Percentiles rank a stretch among this genome's conserved stretches.
These are phyloP conservation scores for Saccharomycopsis fodiens DNA, from an alignment of 805 yeast species.

Conservation along the genomic window DNA sequence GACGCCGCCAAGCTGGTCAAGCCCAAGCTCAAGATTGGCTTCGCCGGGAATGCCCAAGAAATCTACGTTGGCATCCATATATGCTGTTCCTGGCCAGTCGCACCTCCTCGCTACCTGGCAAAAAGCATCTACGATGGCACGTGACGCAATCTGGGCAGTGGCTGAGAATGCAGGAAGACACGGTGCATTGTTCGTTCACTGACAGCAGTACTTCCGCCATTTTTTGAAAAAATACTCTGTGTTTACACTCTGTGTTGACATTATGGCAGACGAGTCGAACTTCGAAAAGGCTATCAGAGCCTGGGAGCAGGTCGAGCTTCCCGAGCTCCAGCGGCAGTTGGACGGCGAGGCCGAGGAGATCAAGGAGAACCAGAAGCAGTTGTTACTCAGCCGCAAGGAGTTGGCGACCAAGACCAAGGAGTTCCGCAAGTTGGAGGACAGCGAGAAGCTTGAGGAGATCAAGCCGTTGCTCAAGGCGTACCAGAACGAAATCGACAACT, in stretches of 20 bases:
- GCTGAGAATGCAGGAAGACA: too few relatives aligned
- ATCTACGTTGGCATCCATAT: conserved; percentile 8
- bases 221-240: too few relatives aligned
- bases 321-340: conserved; percentile 59
- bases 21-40: conserved; percentile 12
- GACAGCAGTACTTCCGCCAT: too few relatives aligned
- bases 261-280: too few relatives aligned
- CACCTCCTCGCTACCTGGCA: background rate
- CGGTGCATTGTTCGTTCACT: too few relatives aligned
- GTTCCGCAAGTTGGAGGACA: conserved; percentile 65
- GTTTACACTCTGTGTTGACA: background rate
- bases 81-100: background rate
- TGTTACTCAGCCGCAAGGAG: conserved; percentile 64
- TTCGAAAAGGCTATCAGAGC: conserved; percentile 56
- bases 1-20: conserved; percentile 5
- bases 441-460: conserved; percentile 56
- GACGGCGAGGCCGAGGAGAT: conserved; percentile 71
- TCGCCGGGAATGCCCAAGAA: conserved; percentile 6
- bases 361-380: conserved; percentile 58
- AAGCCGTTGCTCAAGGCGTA: conserved; percentile 65
- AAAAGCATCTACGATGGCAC: too few relatives aligned
- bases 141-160: too few relatives aligned
- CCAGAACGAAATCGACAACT: conserved; percentile 79
- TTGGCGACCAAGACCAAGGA: conserved; percentile 81
- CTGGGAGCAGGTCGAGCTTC: conserved; percentile 71